Evolutionary conservation across 257 asterid genomes (phyloP).

Genomic region (Osmanthus fragrans): DNA sequence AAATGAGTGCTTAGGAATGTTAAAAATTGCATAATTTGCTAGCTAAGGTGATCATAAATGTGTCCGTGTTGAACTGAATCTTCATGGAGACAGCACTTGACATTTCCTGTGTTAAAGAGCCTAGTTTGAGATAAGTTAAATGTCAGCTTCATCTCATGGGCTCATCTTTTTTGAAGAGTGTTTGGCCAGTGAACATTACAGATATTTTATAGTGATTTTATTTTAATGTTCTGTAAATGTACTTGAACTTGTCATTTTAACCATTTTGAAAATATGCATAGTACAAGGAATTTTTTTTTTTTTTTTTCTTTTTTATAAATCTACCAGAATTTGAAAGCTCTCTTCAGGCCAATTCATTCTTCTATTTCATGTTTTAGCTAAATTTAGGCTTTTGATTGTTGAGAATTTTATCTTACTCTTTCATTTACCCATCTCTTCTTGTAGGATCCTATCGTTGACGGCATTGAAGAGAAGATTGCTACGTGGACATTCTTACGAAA

Average conservation of each 20-base stretch:
- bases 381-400: slow-evolving; percentile 11
- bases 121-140: no score
- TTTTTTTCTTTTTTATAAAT: no score
- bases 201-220: slow-evolving; percentile 2
- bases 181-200: not conserved
- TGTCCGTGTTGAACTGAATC: not conserved
- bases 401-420: slow-evolving; percentile 15
- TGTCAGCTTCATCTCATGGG: no score
- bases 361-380: slow-evolving; percentile 7
- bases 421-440: slow-evolving; percentile 18
- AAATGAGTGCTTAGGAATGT: slow-evolving; percentile 15
- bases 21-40: not conserved
- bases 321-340: not conserved
- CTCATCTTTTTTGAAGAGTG: no score
- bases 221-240: slow-evolving; percentile 7
- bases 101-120: not conserved
- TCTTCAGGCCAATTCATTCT: not conserved
- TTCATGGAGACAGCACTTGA: not conserved
- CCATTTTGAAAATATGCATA: slow-evolving; percentile 2
- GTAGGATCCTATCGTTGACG: slow-evolving; percentile 89
- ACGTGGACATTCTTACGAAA: slow-evolving; percentile 94
- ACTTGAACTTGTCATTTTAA: not conserved
- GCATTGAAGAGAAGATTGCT: slow-evolving; percentile 95
- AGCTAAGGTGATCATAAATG: not conserved
- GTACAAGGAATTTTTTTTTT: no score